phyloP scores from a whole-genome alignment of 108 stramenopile genomes.

The Poteriospumella lacustris region DNA sequence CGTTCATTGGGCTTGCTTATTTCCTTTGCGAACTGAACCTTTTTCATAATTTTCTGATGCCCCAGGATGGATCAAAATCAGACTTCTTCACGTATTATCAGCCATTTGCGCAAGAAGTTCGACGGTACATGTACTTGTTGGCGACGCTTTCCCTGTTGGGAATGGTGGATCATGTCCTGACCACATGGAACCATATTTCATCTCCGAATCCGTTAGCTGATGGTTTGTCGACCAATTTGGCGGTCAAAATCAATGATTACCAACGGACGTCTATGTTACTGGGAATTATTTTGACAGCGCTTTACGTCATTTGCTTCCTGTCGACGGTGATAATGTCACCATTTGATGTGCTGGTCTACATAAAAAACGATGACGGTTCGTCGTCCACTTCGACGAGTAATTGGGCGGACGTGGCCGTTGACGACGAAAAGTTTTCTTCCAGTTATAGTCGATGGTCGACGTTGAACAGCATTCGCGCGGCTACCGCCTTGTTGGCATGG shows the following conservation, averaged over 20 bases:
- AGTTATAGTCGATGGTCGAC: no score
- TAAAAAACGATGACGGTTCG: neutral
- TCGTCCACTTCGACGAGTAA: neutral
- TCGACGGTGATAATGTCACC: neutral
- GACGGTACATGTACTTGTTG: neutral
- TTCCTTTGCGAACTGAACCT: neutral
- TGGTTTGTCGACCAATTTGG: neutral
- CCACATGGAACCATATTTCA: neutral
- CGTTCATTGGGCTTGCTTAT: neutral
- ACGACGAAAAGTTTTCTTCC: no score
- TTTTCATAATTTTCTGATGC: no score
- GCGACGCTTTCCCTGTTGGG: neutral
- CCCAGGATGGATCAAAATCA: no score
- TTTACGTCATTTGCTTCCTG: neutral
- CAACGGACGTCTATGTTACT: neutral
- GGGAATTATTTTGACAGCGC: neutral
- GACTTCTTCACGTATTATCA: no score
- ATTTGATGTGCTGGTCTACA: neutral
- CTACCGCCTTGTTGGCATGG: neutral
- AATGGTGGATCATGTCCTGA: neutral
- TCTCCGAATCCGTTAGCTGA: neutral
- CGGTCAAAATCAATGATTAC: neutral
- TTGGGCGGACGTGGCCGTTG: neutral
- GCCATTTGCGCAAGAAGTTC: neutral
- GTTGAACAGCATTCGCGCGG: neutral